Conservation (phyloP, 2,329 filamentous ascomycete genomes). For the Exophiala calicioides region DNA sequence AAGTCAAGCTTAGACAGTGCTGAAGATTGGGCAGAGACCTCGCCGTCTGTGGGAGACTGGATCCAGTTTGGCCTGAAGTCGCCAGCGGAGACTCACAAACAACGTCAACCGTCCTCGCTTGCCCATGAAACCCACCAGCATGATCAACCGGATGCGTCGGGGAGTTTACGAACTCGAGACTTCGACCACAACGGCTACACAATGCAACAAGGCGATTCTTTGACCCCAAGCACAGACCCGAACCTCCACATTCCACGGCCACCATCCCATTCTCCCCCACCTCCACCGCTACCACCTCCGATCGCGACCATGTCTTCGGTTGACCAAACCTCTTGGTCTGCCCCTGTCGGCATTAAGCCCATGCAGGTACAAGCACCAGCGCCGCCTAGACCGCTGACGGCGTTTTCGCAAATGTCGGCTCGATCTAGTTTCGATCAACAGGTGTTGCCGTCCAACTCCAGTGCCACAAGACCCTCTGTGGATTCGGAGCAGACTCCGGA, state of each 20-base stretch:
- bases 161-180: not conserved
- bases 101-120: conserved; percentile 15
- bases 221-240: not conserved
- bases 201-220: no score
- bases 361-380: conserved; percentile 7
- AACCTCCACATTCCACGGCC: conserved; percentile 23
- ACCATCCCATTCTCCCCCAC: conserved; percentile 30
- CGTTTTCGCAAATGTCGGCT: conserved; percentile 23
- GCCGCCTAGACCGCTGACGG: conserved; percentile 20
- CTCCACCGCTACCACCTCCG: conserved; percentile 29
- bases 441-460: conserved; percentile 11
- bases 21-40: conserved; percentile 52
- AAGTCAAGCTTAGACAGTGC: conserved; percentile 46
- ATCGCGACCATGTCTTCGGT: conserved; percentile 18
- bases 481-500: conserved; percentile 47
- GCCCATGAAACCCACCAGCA: conserved; percentile 11
- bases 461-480: conserved; percentile 16
- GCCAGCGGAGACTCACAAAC: conserved; percentile 9
- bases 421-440: conserved; percentile 23
- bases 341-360: conserved; percentile 15
- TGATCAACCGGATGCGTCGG: conserved; percentile 2
- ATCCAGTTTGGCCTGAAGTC: conserved; percentile 43
- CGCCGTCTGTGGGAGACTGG: conserved; percentile 52
- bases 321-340: conserved; percentile 25
- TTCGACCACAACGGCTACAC: no score